Evolutionary conservation across 1,284 basidiomycete species (phyloP), one percentile per base, ranked within the genome.

Genomic region (Pseudozyma flocculosa): DNA sequence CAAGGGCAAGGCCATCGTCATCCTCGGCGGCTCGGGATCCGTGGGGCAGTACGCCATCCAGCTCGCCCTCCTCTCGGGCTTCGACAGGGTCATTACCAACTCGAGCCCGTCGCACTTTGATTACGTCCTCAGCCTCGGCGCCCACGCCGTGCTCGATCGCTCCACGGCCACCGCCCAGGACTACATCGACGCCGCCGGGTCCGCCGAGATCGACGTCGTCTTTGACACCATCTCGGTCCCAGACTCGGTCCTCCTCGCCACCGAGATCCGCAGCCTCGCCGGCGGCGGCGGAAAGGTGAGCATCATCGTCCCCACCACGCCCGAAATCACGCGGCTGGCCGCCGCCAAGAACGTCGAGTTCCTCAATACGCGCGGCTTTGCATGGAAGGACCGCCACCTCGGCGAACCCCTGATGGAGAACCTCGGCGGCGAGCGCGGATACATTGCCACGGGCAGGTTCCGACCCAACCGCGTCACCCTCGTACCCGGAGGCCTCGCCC

Each of bases 31-130:
- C 23, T 58, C 56, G n/a, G 50, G 48, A 2, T 52, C 47, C 3
- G 66, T 73, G 8, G 70, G 70, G 2, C 69, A 71, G 30, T 72
- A 73, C 57, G 66, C 50, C 0, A 70, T 73, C 40, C 70, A 71
- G 36, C 48, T 73, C n/a, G 62, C 66, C 10, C 47, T 54, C 21
- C 53, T 72, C 1, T 60, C 54, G 2, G 70, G 70, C 14, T 73
- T 71, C 32, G 52, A 52, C 10, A 43, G 47, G 21, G 68, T 73
- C 41, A 41, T 73, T 42, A 73, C 70, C 32, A 50, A 48, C 32
- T 56, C 66, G 17, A 54, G 49, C 39, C 22, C 56, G 0, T 41
- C 45, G 11, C 69, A 73, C 56, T 34, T 43, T 38, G 56, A 54
- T 4, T 39, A 46, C 48, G 57, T 73, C 38, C 57, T 56, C 24